Evolutionary conservation across 805 yeast species (phyloP), one percentile per base, ranked within the genome.

Genomic region (Ogataea minuta): DNA sequence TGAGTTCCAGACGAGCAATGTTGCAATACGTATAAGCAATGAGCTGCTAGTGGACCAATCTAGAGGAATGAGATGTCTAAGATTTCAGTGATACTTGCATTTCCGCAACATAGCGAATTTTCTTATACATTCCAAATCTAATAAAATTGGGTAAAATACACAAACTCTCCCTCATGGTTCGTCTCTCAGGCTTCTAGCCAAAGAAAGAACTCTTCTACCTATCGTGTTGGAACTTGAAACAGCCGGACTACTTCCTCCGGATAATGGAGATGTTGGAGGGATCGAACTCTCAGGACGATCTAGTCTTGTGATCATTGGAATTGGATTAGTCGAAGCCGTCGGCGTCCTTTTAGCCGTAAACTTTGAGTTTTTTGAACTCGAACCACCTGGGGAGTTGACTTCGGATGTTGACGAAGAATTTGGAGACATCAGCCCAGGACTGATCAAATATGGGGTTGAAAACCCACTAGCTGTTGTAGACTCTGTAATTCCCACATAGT

Each of bases 381-480:
- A 14, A 6, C 37, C 27, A 2, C 34, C 38, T 4, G 51, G 51
- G 23, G 51, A 46, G 15, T 34, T 34, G 16, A 44, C 12, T 11
- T 50, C 54, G 2, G 45, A 39, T 7, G 35, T 38, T 6, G 51
- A 45, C 2, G 56, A 47, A 1, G 64, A 53, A 45, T 68, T 71
- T 2, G 84, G 82, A 0, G 85, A 72, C 34, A 73, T 54, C 21
- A 76, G 53, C 1, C 85, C 86, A 0, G 84, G 75, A 0, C 86
- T 84, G 43, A 81, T 59, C 31, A 81, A 64, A 49, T 79, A 83
- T 2, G 89, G 88, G 6, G 88, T 80, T 0, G 81, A 72, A 56
- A 82, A 75, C 0, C 87, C 87, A 25, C 50, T 53, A 9, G 54
- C 48, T 2, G 57, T 52, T 14, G 40, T 28, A 23, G 59, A 40